Evolutionary conservation across 495 filamentous ascomycete species (phyloP).

Genomic region (Geoglossum glabrum): DNA sequence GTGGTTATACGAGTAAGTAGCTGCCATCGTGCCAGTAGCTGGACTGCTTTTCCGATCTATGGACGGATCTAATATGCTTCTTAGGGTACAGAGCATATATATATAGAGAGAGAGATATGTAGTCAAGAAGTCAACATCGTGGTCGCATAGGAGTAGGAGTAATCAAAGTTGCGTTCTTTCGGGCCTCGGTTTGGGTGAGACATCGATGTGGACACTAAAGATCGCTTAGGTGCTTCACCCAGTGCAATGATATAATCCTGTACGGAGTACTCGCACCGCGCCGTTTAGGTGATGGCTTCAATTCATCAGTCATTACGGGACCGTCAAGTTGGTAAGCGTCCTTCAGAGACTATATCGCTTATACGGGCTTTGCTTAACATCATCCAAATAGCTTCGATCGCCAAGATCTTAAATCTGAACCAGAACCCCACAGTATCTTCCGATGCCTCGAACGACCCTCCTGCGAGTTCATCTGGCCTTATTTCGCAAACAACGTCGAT

Average conservation of each 20-base stretch:
- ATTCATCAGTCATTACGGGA: constrained; percentile 67
- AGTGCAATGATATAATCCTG: too few species aligned
- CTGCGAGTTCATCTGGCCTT: constrained; percentile 31
- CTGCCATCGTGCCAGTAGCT: not conserved
- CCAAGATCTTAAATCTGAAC: constrained; percentile 92
- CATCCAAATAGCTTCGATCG: constrained; percentile 54
- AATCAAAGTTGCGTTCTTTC: too few species aligned
- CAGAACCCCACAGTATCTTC: constrained; percentile 39
- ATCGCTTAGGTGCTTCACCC: too few species aligned
- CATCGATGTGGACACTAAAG: too few species aligned
- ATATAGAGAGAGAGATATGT: too few species aligned
- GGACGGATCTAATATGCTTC: not conserved
- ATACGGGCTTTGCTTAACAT: constrained; percentile 15
- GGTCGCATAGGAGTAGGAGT: too few species aligned
- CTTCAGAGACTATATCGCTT: not conserved
- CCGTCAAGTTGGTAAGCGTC: constrained; percentile 75
- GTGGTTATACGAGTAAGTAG: constrained; percentile 26
- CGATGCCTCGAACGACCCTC: constrained; percentile 31
- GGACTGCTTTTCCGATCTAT: too few species aligned
- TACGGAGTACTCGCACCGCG: too few species aligned
- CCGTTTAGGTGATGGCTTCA: constrained; percentile 54
- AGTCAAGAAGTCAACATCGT: too few species aligned
- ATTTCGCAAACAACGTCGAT: constrained; percentile 56
- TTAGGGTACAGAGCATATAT: not conserved
- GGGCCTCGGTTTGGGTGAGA: too few species aligned